A percentile compares a stretch with the other conserved stretches of the same genome.
phyloP scores from a whole-genome alignment of 345 rosid species.

The Citrus inodora region DNA sequence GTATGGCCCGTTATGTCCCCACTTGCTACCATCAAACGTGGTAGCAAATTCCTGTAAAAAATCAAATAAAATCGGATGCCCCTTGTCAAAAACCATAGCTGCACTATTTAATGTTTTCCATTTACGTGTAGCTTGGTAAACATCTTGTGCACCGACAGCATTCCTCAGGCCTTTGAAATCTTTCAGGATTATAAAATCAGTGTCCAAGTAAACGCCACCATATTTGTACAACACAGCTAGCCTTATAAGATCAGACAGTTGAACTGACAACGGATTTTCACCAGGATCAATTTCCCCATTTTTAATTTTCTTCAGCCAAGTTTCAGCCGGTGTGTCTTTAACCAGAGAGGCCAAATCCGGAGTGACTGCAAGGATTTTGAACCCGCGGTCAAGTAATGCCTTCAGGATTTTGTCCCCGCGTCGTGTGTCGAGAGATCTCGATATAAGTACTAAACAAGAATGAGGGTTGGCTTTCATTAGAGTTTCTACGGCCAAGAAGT shows the following conservation, averaged over 20 bases:
- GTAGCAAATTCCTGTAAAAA: slow-evolving; percentile 54
- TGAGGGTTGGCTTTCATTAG: slow-evolving; percentile 49
- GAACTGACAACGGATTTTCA: slow-evolving; percentile 48
- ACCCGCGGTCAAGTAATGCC: slow-evolving; percentile 40
- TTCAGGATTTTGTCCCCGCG: slow-evolving; percentile 43
- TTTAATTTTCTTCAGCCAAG: slow-evolving; percentile 51
- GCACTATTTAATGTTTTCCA: slow-evolving; percentile 69
- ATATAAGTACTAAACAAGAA: slow-evolving; percentile 55
- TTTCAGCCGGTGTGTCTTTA: slow-evolving; percentile 49
- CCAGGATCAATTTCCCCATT: slow-evolving; percentile 56
- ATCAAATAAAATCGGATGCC: slow-evolving; percentile 46
- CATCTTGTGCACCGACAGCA: slow-evolving; percentile 57
- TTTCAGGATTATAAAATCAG: slow-evolving; percentile 61
- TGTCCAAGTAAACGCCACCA: slow-evolving; percentile 76
- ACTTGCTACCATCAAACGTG: slow-evolving; percentile 63
- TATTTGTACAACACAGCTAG: slow-evolving; percentile 50
- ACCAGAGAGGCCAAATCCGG: slow-evolving; percentile 56
- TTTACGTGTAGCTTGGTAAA: slow-evolving; percentile 33
- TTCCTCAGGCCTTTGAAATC: slow-evolving; percentile 45
- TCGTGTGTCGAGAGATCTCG: slow-evolving; percentile 48
- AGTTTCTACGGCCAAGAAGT: slow-evolving; percentile 45
- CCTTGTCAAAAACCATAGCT: slow-evolving; percentile 46
- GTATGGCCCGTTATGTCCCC: slow-evolving; percentile 76
- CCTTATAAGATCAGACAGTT: slow-evolving; percentile 60
- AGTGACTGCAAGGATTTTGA: slow-evolving; percentile 37